A percentile compares a stretch with the other conserved stretches of the same genome.
These are phyloP conservation scores for Chalaropsis ovoidea DNA, from an alignment of 2,329 filamentous ascomycete genomes.

Conservation along the genomic window DNA sequence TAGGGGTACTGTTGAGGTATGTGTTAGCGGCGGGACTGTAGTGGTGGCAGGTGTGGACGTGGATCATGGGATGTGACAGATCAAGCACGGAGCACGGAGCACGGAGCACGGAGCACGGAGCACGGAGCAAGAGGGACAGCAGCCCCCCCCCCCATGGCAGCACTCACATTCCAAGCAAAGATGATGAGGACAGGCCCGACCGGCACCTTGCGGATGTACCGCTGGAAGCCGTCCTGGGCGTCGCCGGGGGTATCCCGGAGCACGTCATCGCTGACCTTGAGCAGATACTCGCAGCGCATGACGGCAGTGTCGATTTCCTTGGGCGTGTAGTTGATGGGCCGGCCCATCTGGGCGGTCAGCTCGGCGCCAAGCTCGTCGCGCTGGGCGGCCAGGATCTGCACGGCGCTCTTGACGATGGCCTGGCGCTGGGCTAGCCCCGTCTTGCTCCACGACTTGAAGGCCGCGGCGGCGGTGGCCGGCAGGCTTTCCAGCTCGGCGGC, in stretches of 20 bases:
- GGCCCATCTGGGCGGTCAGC: constrained; percentile 88
- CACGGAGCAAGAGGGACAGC: too few relatives aligned
- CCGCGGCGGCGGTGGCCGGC: constrained; percentile 60
- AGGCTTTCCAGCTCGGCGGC: constrained; percentile 58
- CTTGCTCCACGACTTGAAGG: constrained; percentile 67
- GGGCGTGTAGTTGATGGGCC: constrained; percentile 76
- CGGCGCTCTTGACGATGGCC: constrained; percentile 67
- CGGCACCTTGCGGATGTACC: constrained; percentile 80
- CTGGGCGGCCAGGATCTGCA: constrained; percentile 58
- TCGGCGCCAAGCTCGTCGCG: constrained; percentile 75
- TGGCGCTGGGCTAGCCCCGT: constrained; percentile 67
- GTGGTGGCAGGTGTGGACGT: neutral
- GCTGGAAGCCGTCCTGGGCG: constrained; percentile 74
- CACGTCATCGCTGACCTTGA: constrained; percentile 70
- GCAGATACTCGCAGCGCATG: constrained; percentile 72
- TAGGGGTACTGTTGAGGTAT: constrained; percentile 65
- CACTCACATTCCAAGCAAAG: constrained; percentile 88
- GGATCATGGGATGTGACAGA: neutral
- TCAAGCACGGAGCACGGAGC: too few relatives aligned
- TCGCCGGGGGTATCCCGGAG: constrained; percentile 75
- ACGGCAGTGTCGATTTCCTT: constrained; percentile 79
- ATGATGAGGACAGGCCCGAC: constrained; percentile 80
- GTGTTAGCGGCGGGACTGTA: constrained; percentile 25
- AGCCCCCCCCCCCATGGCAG: neutral
- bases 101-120: too few relatives aligned